These are phyloP conservation scores for Fraxinus latifolia DNA, from an alignment of 305 asterid species.

Conservation along the genomic window DNA sequence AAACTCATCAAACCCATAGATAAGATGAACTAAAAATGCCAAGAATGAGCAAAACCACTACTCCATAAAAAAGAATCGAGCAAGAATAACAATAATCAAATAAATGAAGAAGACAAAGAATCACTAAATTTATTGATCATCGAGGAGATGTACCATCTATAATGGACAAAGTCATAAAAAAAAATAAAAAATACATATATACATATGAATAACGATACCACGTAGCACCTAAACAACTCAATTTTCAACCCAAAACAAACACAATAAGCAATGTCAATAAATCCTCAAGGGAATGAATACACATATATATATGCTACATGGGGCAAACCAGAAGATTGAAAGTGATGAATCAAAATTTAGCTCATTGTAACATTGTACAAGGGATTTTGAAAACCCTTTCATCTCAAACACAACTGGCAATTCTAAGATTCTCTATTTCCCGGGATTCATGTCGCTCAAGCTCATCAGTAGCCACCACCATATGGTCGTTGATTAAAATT, in stretches of 20 bases:
- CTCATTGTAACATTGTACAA: conserved; percentile 19
- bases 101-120: not conserved
- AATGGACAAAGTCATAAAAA: not conserved
- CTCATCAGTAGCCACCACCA: conserved; percentile 74
- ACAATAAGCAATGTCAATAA: conserved; percentile 3
- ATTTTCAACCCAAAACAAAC: not conserved
- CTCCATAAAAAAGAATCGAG: not conserved
- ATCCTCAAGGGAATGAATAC: conserved; percentile 43
- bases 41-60: not conserved
- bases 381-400: conserved; percentile 19
- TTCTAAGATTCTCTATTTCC: conserved; percentile 17
- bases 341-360: conserved; percentile 17
- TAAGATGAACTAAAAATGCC: not conserved
- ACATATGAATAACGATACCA: not conserved
- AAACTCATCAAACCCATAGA: not conserved
- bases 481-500: conserved; percentile 65
- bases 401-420: conserved; percentile 26
- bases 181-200: not conserved
- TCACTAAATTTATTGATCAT: not conserved
- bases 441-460: not conserved
- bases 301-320: conserved; percentile 28
- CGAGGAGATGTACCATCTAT: not conserved
- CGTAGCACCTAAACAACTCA: not conserved
- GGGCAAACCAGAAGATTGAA: conserved; percentile 31
- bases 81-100: not conserved